Conservation (phyloP, 495 filamentous ascomycete genomes). For the Xylaria telfairii region DNA sequence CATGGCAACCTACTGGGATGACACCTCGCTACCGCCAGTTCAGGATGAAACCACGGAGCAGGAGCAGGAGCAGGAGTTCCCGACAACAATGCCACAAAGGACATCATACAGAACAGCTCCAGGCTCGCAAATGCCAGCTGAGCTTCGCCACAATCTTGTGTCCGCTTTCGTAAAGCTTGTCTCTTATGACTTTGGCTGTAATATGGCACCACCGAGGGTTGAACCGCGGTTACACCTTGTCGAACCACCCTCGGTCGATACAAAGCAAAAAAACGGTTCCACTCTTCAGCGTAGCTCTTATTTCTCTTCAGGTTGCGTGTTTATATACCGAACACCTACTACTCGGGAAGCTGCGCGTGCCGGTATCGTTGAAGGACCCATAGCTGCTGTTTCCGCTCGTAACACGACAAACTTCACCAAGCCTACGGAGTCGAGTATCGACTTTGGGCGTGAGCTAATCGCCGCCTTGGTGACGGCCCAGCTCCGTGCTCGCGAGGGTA, state of each 20-base stretch:
- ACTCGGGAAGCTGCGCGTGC: slow-evolving; percentile 72
- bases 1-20: slow-evolving; percentile 59
- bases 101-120: slow-evolving; percentile 58
- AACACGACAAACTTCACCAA: slow-evolving; percentile 56
- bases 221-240: slow-evolving; percentile 66
- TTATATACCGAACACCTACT: slow-evolving; percentile 70
- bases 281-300: slow-evolving; percentile 48
- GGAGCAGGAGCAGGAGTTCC: slow-evolving; percentile 24
- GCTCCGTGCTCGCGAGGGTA: slow-evolving; percentile 77
- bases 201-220: slow-evolving; percentile 64
- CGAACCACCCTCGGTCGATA: slow-evolving; percentile 33
- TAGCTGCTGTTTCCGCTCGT: slow-evolving; percentile 65
- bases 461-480: slow-evolving; percentile 80
- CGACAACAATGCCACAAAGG: slow-evolving; percentile 27
- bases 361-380: slow-evolving; percentile 80
- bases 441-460: slow-evolving; percentile 76
- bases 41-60: slow-evolving; percentile 15
- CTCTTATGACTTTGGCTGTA: slow-evolving; percentile 80
- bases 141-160: slow-evolving; percentile 72
- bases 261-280: slow-evolving; percentile 53
- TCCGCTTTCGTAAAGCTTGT: slow-evolving; percentile 78
- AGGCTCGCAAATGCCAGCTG: slow-evolving; percentile 76
- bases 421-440: slow-evolving; percentile 60
- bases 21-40: slow-evolving; percentile 49
- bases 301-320: slow-evolving; percentile 58